Evolutionary conservation across 305 asterid species (phyloP).

Genomic region (Solanum aculeatissimum): DNA sequence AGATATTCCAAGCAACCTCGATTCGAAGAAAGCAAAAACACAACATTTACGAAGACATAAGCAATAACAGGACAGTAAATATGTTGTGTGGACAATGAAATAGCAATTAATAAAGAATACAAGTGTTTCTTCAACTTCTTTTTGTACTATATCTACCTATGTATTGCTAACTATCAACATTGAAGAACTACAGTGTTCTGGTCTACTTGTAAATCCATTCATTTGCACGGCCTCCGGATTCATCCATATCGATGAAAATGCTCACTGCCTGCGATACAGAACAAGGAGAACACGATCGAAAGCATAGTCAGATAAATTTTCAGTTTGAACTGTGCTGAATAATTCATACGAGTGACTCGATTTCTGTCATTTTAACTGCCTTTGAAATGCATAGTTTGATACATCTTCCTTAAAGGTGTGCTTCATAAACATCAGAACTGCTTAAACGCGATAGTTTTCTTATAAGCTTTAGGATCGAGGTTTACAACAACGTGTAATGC

Average conservation of each 20-base stretch:
- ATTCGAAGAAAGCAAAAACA: neutral
- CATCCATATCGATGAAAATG: slow-evolving; percentile 95
- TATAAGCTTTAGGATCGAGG: neutral
- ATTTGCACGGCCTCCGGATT: slow-evolving; percentile 89
- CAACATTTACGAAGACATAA: neutral
- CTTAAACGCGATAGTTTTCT: neutral
- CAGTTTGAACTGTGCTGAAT: neutral
- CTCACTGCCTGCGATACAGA: slow-evolving; percentile 61
- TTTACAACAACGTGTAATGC: too few relatives aligned
- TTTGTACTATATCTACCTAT: neutral
- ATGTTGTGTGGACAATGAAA: neutral
- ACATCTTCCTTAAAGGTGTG: neutral
- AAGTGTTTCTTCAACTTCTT: neutral
- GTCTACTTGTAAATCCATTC: slow-evolving; percentile 93
- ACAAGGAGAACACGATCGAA: neutral
- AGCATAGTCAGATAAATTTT: neutral
- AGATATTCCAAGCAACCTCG: too few relatives aligned
- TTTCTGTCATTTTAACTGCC: neutral
- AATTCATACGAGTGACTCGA: neutral
- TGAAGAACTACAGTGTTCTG: neutral
- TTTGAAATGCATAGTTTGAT: neutral
- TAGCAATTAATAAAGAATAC: neutral
- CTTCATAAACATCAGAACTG: neutral
- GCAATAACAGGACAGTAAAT: neutral
- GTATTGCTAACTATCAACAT: neutral